These are phyloP conservation scores for Musa itinerans DNA, from an alignment of 176 grass and related monocot genomes.

Conservation along the genomic window DNA sequence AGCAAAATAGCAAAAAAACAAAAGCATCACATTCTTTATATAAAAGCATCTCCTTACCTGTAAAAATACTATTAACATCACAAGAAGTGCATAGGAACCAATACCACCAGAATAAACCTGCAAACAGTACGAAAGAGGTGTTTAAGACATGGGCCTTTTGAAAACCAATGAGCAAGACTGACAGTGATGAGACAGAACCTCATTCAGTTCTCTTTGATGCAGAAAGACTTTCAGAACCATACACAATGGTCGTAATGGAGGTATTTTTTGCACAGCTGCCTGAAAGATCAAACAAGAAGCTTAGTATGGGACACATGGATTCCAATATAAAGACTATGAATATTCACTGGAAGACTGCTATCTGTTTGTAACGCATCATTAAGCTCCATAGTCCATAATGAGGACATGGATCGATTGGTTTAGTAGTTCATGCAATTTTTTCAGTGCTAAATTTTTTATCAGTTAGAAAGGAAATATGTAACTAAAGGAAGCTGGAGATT, in stretches of 20 bases:
- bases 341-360: too few relatives aligned
- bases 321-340: background rate
- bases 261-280: slow-evolving; percentile 77
- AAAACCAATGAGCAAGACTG: background rate
- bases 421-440: too few relatives aligned
- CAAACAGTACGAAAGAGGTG: slow-evolving; percentile 11
- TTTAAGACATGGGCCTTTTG: slow-evolving; percentile 5
- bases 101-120: slow-evolving; percentile 94
- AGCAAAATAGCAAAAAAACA: too few relatives aligned
- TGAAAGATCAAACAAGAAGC: slow-evolving; percentile 23
- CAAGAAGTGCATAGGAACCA: slow-evolving; percentile 96
- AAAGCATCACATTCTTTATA: too few relatives aligned
- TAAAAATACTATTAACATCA: slow-evolving; percentile 88
- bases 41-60: slow-evolving; percentile 34
- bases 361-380: too few relatives aligned
- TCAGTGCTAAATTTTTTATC: too few relatives aligned
- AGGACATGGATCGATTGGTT: too few relatives aligned
- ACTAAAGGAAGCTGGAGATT: too few relatives aligned
- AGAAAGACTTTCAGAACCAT: slow-evolving; percentile 98
- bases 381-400: too few relatives aligned
- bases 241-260: slow-evolving; percentile 78
- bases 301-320: background rate
- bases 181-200: slow-evolving; percentile 40
- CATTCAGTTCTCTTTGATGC: slow-evolving; percentile 98
- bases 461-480: too few relatives aligned